Base-by-base conservation (phyloP, 805 yeast genomes). In the Yueomyces sinensis region DNA sequence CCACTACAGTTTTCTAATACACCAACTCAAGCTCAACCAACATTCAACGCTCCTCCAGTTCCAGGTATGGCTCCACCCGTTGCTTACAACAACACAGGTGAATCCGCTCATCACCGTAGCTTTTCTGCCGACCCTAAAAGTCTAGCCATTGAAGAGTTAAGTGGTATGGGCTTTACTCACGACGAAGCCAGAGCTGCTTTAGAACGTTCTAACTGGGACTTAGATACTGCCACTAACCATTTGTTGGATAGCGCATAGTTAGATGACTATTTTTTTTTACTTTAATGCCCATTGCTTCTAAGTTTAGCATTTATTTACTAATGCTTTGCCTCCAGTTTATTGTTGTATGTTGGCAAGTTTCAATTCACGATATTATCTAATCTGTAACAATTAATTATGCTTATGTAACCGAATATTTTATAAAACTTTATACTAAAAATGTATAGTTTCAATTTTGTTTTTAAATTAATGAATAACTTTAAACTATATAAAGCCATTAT, bases 101-200 rank as follows among this genome's bases (percentile, higher is more conserved):
- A 32, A 14, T 27, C 45, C 1, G 40, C 45, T 14, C 38, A 40
- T 4, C 47, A 46, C 28, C 54, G 61, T 20, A 52, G 49, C n/a
- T 42, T 59, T 36, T 66, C 66, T 1, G 58, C 64, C 1, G 55
- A 67, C 3, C 74, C 74, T 17, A 66, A 68, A 18, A 62, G 68
- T 3, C 49, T 69, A 37, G 82, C 89, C 1, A 64, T 84, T 31
- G 79, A 76, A 45, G 94, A 87, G 54, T 63, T 87, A 41, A 73
- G 75, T 17, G 86, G 87, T 25, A 87, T 87, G 95, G 97, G 97
- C 2, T 87, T 87, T 51, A 69, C 74, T 14, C 67, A 69, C 42
- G 63, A 65, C 0, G 76, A 74, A 34, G 84, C 89, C 1, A 46
- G 68, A 5, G 66, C 63, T 9, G 95, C 96, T 5, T 63, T 87